Conservation (phyloP, 2,329 filamentous ascomycete species). For the Plenodomus lindquistii region DNA sequence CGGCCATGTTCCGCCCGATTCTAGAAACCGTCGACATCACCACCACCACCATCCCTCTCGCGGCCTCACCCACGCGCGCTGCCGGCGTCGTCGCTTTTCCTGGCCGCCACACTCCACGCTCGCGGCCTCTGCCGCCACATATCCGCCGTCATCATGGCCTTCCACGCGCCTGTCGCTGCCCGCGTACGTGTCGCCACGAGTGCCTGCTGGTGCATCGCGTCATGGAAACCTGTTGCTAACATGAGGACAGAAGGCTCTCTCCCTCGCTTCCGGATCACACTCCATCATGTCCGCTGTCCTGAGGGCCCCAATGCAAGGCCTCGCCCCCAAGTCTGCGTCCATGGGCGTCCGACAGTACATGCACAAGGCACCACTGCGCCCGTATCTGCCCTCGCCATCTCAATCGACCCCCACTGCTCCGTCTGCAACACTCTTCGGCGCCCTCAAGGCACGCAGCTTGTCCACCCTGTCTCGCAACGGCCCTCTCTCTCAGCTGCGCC, state of each 20-base stretch:
- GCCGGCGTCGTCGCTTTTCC: slow-evolving; percentile 21
- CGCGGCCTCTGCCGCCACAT: slow-evolving; percentile 39
- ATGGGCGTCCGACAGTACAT: slow-evolving; percentile 25
- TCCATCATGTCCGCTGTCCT: slow-evolving; percentile 46
- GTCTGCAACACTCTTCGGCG: slow-evolving; percentile 27
- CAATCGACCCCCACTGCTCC: slow-evolving; percentile 36
- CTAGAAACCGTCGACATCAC: slow-evolving; percentile 7
- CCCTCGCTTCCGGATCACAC: slow-evolving; percentile 45
- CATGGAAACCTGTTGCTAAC: slow-evolving; percentile 21
- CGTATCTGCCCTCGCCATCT: background rate
- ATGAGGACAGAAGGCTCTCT: slow-evolving; percentile 49
- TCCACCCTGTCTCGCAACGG: slow-evolving; percentile 45
- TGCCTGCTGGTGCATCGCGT: slow-evolving; percentile 18
- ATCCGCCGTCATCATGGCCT: slow-evolving; percentile 52
- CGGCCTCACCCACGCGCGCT: slow-evolving; percentile 23
- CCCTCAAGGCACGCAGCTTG: slow-evolving; percentile 40
- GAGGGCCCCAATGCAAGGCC: slow-evolving; percentile 39
- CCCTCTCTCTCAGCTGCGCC: slow-evolving; percentile 35
- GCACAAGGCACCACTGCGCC: background rate
- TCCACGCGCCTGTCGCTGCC: slow-evolving; percentile 53
- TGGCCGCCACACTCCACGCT: slow-evolving; percentile 16
- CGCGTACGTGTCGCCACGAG: slow-evolving; percentile 50
- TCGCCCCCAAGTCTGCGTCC: slow-evolving; percentile 26
- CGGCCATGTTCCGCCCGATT: slow-evolving; percentile 27
- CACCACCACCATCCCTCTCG: slow-evolving; percentile 8